Percentiles rank a stretch among this genome's conserved stretches.
phyloP scores from a whole-genome alignment of 2,329 filamentous ascomycete species.

The Tolypocladium inflatum region DNA sequence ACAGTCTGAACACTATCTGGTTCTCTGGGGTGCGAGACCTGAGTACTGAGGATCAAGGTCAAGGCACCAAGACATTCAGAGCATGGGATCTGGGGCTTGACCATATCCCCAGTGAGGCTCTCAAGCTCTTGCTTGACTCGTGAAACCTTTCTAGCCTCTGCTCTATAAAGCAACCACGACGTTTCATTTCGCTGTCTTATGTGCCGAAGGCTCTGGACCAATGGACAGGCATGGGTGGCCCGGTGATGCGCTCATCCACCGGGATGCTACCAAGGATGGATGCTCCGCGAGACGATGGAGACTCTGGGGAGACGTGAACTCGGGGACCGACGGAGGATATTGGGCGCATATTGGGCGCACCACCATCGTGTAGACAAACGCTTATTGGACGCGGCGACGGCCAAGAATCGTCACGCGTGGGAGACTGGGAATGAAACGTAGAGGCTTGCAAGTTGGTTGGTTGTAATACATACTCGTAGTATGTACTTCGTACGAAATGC shows the following conservation, averaged over 20 bases:
- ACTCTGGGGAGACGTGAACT: not conserved
- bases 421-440: too few species aligned
- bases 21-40: too few species aligned
- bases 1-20: not conserved
- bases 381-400: not conserved
- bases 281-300: not conserved
- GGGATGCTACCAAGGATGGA: not conserved
- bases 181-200: not conserved
- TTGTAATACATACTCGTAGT: too few species aligned
- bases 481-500: too few species aligned
- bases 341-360: not conserved
- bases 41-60: too few species aligned
- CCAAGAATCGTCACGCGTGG: not conserved
- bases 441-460: too few species aligned
- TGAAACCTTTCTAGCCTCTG: not conserved
- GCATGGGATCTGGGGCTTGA: not conserved
- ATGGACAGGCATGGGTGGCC: not conserved
- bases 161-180: not conserved
- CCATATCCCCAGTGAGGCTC: not conserved
- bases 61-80: not conserved
- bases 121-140: not conserved
- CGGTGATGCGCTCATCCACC: not conserved
- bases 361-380: not conserved
- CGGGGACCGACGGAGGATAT: too few species aligned
- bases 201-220: not conserved